Conservation (phyloP, 441 rosid species). For the Aleurites moluccanus region DNA sequence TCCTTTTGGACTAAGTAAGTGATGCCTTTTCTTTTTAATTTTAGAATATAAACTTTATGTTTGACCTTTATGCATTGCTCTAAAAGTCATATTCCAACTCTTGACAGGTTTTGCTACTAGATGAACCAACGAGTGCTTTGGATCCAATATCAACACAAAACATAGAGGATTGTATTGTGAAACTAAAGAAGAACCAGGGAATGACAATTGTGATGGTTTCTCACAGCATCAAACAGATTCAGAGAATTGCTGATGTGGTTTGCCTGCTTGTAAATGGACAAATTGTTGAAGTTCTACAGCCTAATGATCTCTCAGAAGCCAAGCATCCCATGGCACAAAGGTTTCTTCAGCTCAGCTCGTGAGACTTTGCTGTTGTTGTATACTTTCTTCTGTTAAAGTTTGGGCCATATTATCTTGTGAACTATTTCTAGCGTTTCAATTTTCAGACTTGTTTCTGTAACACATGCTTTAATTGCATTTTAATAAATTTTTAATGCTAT, state of each 20-base stretch:
- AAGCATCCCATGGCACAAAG: constrained; percentile 74
- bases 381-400: neutral
- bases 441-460: neutral
- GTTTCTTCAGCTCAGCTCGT: constrained; percentile 66
- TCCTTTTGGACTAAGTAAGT: neutral
- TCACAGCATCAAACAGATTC: constrained; percentile 89
- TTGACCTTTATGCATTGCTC: neutral
- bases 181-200: constrained; percentile 58
- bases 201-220: constrained; percentile 72
- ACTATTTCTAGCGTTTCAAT: neutral
- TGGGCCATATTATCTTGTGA: neutral
- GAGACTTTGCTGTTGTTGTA: constrained; percentile 15
- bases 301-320: constrained; percentile 62
- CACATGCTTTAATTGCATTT: too few relatives aligned
- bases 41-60: neutral
- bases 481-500: too few relatives aligned
- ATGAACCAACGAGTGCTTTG: constrained; percentile 86
- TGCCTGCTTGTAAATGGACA: constrained; percentile 76
- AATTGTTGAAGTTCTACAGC: constrained; percentile 70
- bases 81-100: neutral
- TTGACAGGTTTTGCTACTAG: constrained; percentile 60
- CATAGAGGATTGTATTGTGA: constrained; percentile 73
- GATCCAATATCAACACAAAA: constrained; percentile 86
- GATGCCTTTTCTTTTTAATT: neutral
- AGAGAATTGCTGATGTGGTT: constrained; percentile 76